Evolutionary conservation across 768 basidiomycete genomes (phyloP).

Genomic region (Hericium coralloides): DNA sequence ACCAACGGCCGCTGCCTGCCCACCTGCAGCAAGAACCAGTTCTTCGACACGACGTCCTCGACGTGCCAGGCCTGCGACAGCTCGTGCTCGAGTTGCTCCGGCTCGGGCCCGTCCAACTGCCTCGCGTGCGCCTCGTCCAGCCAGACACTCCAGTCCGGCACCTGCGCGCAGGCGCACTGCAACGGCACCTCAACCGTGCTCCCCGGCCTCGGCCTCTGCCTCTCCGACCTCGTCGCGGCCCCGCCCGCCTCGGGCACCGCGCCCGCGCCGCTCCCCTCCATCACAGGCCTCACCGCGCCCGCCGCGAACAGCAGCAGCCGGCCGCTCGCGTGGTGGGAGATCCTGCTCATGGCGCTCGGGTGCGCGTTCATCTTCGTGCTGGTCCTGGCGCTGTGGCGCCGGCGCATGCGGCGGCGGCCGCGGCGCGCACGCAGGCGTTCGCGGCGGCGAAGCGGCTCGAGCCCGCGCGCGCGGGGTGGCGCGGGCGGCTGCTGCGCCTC

Average conservation of each 20-base stretch:
- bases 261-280: conserved; percentile 37
- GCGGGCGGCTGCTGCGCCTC: conserved; percentile 38
- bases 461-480: conserved; percentile 39
- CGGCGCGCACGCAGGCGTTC: conserved; percentile 56
- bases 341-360: conserved; percentile 74
- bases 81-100: conserved; percentile 73
- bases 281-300: conserved; percentile 53
- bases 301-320: conserved; percentile 19
- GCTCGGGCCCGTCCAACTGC: conserved; percentile 56
- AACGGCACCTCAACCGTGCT: conserved; percentile 41
- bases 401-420: conserved; percentile 57
- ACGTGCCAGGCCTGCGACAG: conserved; percentile 67
- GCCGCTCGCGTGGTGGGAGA: conserved; percentile 71
- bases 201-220: conserved; percentile 67
- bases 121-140: conserved; percentile 62
- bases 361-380: conserved; percentile 70
- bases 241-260: conserved; percentile 35
- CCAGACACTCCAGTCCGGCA: conserved; percentile 54
- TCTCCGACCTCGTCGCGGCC: conserved; percentile 60
- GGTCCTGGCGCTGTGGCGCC: conserved; percentile 60
- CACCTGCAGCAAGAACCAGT: conserved; percentile 66
- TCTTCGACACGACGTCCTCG: conserved; percentile 55
- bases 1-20: conserved; percentile 70
- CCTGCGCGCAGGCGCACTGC: conserved; percentile 59
- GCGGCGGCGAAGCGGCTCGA: conserved; percentile 49